Base-by-base conservation (phyloP, 2,329 filamentous ascomycete genomes). In the Cadophora gregata region DNA sequence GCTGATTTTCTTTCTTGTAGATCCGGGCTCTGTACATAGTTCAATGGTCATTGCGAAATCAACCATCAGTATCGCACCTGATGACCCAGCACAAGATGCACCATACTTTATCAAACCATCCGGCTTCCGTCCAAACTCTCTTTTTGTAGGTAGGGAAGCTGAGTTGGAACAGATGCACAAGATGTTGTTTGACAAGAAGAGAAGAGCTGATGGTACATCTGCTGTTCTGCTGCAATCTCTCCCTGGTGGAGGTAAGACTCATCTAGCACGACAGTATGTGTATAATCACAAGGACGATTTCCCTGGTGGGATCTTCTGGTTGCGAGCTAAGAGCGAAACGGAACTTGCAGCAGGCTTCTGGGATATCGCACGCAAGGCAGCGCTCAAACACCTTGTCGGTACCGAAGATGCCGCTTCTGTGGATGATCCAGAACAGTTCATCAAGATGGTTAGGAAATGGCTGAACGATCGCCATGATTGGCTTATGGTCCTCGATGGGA, bases 221-320 rank as follows among this genome's bases (percentile, higher is more conserved):
- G 86, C 88, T 1, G 88, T 90, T 1, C 78, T 92, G 9, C 83
- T 92, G 12, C 85, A 86, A 69, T 87, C 86, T 42, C 84, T 88
- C 47, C 86, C 88, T 1, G 90, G 90, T 1, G 86, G 86, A 16
- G 90, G 90, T 2, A 92, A 92, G 77, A 88, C 88, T 1, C 89
- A 91, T 72, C 79, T 92, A 16, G 88, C 88, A 31, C 83, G 89
- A 3, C 83, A 92, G 76, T 92, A 91, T 74, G 84, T 90, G 33
- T 90, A 88, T 71, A 77, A 80, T 4, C 84, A 90, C 71, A 84
- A 81, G 42, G 78, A 82, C 4, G 80, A 85, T 67, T 92, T 89
- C 71, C 84, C 85, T 0, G 88, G 88, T 1, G 90, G 90, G 1
- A 82, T 91, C 51, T 92, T 90, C 75, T 92, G 90, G 90, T 83